Base-by-base conservation (phyloP, 2,329 filamentous ascomycete species). In the Sordariomycetes sp. region DNA sequence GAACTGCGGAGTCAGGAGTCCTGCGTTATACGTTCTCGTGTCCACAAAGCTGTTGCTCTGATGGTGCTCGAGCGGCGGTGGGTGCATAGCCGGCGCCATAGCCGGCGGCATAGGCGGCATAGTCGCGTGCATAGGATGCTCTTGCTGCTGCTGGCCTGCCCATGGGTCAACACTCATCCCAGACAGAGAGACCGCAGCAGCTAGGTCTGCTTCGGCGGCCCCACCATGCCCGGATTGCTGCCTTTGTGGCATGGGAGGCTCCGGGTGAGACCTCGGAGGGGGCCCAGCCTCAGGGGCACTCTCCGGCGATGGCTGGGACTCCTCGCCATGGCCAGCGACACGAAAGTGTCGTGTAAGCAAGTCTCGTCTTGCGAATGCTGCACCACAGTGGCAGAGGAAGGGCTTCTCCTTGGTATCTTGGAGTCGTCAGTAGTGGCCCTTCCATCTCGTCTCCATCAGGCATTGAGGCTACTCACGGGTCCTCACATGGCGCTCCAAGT, bases 331-430 rank as follows among this genome's bases (percentile, higher is more conserved):
- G 6, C 53, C 46, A 5, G 46, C 36, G 29, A 65, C 56, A 33
- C 61, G 56, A 38, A 64, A 55, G 40, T 66, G 63, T 16, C 63
- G 56, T 31, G 61, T 64, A 41, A 66, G 45, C 11, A 66, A 48
- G 43, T 66, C 63, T 15, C 63, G 55, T 15, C 63, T 54, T 8
- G 63, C 57, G 41, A 66, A 66, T 2, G 63, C 59, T 9, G 59
- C 58, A 34, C 61, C 59, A 43, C 63, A 66, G 26, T 48, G 52
- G 36, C 63, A 66, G 15, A 63, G 39, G 39, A 64, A 66, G 2
- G 63, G 63, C 41, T 66, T 66, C 46, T 66, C 63, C 33, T 66
- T 66, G 35, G 63, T 66, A 43, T 66, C 63, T 66, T 41, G 26
- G 25, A 21, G 18, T 16, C 26, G 20, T 30, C 21, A 36, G 25